Evolutionary conservation across 768 basidiomycete species (phyloP).

Genomic region (Suillus spraguei): DNA sequence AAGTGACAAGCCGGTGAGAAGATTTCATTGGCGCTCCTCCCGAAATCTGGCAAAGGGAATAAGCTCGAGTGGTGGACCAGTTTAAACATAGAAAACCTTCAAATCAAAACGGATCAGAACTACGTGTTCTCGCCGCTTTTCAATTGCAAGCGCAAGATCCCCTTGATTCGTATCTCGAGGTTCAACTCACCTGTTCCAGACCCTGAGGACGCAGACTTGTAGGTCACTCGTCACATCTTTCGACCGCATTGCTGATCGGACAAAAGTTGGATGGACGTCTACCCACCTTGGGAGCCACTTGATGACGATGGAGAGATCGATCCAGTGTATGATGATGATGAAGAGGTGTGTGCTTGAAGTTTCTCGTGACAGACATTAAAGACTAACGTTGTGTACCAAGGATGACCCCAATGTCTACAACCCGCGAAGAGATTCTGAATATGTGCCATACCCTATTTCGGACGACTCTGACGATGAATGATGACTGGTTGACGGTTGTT

Average conservation of each 20-base stretch:
- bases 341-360: neutral
- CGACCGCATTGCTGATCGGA: neutral
- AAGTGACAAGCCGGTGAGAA: constrained; percentile 25
- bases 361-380: neutral
- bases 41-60: constrained; percentile 14
- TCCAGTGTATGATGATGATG: constrained; percentile 11
- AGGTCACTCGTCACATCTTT: constrained; percentile 14
- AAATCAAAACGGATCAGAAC: constrained; percentile 15
- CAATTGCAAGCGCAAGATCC: constrained; percentile 21
- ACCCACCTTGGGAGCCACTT: constrained; percentile 26
- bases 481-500: neutral
- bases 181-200: constrained; percentile 16
- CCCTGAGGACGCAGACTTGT: constrained; percentile 20
- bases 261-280: constrained; percentile 25
- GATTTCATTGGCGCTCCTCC: constrained; percentile 26
- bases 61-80: constrained; percentile 26
- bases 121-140: constrained; percentile 32
- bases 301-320: constrained; percentile 30
- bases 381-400: neutral
- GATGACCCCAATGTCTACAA: neutral
- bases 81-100: constrained; percentile 20
- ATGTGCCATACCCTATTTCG: neutral
- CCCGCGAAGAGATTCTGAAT: neutral
- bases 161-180: constrained; percentile 10
- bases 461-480: neutral